phyloP scores from a whole-genome alignment of 768 basidiomycete genomes.

The Podaxis sp. region DNA sequence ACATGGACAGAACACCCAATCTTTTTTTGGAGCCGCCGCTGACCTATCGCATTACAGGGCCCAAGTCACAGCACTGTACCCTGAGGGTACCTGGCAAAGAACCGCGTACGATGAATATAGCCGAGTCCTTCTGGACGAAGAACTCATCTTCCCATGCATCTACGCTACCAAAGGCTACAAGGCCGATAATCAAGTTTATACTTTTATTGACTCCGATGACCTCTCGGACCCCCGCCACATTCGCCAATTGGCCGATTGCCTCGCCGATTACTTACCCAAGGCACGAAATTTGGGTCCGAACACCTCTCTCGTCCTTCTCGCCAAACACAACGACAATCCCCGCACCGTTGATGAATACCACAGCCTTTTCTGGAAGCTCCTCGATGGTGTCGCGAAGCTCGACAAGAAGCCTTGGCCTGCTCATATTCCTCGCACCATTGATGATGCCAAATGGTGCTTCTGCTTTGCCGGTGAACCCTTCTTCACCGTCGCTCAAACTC shows the following conservation, averaged over 20 bases:
- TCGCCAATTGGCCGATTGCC: constrained; percentile 17
- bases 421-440: constrained; percentile 18
- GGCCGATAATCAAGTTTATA: constrained; percentile 22
- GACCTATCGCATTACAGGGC: constrained; percentile 5
- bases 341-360: constrained; percentile 22
- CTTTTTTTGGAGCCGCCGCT: neutral
- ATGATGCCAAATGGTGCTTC: constrained; percentile 23
- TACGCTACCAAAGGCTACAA: constrained; percentile 25
- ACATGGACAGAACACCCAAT: neutral
- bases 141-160: constrained; percentile 24
- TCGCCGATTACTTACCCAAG: constrained; percentile 21
- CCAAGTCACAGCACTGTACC: constrained; percentile 16
- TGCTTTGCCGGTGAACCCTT: constrained; percentile 24
- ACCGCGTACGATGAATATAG: constrained; percentile 22
- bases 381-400: constrained; percentile 21
- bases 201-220: constrained; percentile 23
- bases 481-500: constrained; percentile 23
- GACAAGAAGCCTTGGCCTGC: constrained; percentile 21
- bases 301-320: constrained; percentile 24
- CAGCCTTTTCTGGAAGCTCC: constrained; percentile 21
- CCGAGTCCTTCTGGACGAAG: constrained; percentile 20
- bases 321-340: constrained; percentile 19
- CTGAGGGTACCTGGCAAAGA: constrained; percentile 23
- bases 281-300: constrained; percentile 22
- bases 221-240: constrained; percentile 22